A percentile compares a stretch with the other conserved stretches of the same genome.
phyloP scores from a whole-genome alignment of 2,329 filamentous ascomycete genomes.

The Neofusicoccum ribis region DNA sequence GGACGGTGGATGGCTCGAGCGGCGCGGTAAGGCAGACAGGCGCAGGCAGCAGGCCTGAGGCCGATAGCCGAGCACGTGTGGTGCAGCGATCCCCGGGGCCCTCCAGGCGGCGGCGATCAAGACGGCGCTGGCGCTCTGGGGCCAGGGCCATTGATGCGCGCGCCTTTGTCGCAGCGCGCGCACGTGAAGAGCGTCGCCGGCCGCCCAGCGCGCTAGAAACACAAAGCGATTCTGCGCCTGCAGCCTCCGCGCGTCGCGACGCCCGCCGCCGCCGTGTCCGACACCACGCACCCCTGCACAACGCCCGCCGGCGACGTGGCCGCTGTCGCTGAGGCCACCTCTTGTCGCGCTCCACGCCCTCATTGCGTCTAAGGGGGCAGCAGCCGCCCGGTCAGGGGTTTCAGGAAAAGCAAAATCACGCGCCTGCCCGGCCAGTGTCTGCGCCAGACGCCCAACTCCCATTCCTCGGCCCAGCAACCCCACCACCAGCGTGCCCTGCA shows the following conservation, averaged over 20 bases:
- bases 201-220: not conserved
- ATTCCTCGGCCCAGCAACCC: not conserved
- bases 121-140: not conserved
- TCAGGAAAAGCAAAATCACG: slow-evolving; percentile 4
- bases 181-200: not conserved
- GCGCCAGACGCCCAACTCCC: not conserved
- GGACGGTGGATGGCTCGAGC: not conserved
- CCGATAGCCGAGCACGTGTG: slow-evolving; percentile 1
- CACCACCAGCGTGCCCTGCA: not conserved
- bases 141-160: not conserved
- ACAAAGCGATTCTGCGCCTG: not conserved
- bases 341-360: not conserved
- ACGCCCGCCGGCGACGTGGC: slow-evolving; percentile 2
- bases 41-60: too few relatives aligned
- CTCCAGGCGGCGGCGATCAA: too few relatives aligned
- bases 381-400: slow-evolving; percentile 8
- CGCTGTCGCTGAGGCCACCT: not conserved
- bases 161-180: slow-evolving; percentile 1
- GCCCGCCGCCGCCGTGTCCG: not conserved
- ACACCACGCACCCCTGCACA: not conserved
- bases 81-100: not conserved
- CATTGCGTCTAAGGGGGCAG: not conserved
- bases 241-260: not conserved
- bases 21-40: too few relatives aligned
- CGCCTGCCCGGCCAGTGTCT: not conserved